phyloP scores from a whole-genome alignment of 129 eudicot species.

The Lactuca sativa region DNA sequence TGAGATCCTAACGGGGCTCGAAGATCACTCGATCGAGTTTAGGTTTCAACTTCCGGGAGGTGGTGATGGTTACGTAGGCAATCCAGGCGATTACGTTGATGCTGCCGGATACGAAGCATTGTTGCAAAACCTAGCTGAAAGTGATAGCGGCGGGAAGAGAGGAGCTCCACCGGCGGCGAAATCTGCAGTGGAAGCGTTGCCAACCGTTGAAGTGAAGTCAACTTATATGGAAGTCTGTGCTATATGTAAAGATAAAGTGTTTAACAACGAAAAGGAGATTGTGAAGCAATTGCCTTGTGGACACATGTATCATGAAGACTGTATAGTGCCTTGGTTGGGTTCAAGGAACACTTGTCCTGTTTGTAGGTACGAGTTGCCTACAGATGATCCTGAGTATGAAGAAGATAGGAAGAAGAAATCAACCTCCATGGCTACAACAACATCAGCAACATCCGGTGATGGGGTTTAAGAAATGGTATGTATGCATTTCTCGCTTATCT shows the following conservation, averaged over 20 bases:
- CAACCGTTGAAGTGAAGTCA: constrained; percentile 34
- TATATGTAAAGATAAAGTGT: constrained; percentile 61
- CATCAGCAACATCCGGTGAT: constrained; percentile 8
- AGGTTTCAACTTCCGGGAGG: constrained; percentile 55
- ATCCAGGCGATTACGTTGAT: constrained; percentile 88
- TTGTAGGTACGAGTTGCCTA: constrained; percentile 78
- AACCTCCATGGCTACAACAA: neutral
- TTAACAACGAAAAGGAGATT: constrained; percentile 44
- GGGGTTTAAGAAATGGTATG: constrained; percentile 14
- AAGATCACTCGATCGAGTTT: constrained; percentile 80
- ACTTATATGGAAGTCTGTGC: constrained; percentile 49
- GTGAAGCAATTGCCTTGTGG: constrained; percentile 71
- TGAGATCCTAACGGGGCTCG: constrained; percentile 80
- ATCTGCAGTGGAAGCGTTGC: constrained; percentile 48
- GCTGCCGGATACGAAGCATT: constrained; percentile 89
- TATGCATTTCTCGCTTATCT: neutral
- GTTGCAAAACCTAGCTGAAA: constrained; percentile 77
- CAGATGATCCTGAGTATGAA: constrained; percentile 74
- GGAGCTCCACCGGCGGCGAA: constrained; percentile 93
- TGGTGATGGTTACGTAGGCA: constrained; percentile 61
- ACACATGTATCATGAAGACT: constrained; percentile 74
- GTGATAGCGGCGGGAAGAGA: constrained; percentile 53
- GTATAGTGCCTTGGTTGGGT: constrained; percentile 76
- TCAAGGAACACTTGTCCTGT: constrained; percentile 76
- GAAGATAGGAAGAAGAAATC: constrained; percentile 57